Evolutionary conservation across 2,329 filamentous ascomycete species (phyloP), one percentile per base, ranked within the genome.

Genomic region (Aspergillus neoniger): DNA sequence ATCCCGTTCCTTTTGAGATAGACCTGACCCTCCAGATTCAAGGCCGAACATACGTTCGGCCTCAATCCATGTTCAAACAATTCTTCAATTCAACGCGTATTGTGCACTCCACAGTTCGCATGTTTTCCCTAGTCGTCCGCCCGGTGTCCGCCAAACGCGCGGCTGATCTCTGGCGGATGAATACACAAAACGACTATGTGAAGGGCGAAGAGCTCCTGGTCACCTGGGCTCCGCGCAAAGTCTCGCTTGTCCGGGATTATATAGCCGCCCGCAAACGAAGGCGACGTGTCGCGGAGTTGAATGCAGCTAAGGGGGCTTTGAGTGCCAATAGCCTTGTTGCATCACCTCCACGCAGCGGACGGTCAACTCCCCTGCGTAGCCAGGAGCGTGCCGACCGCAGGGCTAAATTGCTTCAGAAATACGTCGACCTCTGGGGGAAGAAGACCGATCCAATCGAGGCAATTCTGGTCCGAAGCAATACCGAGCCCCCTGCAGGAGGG

Each of bases 131-230:
- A 53, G 88, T 88, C 5, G 88, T 98, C 76, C 89, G 92, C 30
- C 95, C 95, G 0, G 88, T 91, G 7, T 92, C 92, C 2, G 92
- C 96, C 54, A 97, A 97, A 77, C 86, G 91, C 50, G 91, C 92
- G 0, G 92, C 92, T 3, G 95, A 99, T 73, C 82, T 99, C 12
- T 99, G 95, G 95, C 87, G 95, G 57, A 92, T 98, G 87, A 96
- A 92, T 75, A 98, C 93, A 15, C 89, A 91, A 61, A 90, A 96
- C 70, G 92, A 96, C 74, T 98, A 97, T 72, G 91, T 99, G 69
- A 97, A 96, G 75, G 95, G 95, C 58, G 93, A 99, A 77, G 95
- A 99, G 75, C 84, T 88, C 52, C 81, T 99, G 41, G 87, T 83
- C 2, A 87, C 88, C 59, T 99, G 95, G 95, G 87, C 88, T 7